These are phyloP conservation scores for Cadophora gregata DNA, from an alignment of 2,329 filamentous ascomycete genomes.

Conservation along the genomic window DNA sequence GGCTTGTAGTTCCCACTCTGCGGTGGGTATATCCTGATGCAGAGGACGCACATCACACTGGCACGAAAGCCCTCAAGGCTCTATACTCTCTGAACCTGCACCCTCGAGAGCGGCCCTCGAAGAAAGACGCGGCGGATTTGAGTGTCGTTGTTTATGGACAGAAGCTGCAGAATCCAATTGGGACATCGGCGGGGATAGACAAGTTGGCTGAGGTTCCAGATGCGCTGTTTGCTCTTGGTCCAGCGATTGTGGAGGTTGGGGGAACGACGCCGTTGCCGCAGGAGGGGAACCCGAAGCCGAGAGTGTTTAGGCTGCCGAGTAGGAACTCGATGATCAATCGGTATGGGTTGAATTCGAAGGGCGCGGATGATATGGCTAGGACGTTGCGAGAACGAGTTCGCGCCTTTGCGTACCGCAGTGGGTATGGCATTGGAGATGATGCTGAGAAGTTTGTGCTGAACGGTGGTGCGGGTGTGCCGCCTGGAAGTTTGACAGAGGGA, in stretches of 20 bases:
- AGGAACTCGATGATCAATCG: slow-evolving; percentile 92
- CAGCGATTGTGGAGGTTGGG: slow-evolving; percentile 89
- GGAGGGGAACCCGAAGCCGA: slow-evolving; percentile 82
- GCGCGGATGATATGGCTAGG: slow-evolving; percentile 85
- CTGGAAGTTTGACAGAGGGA: slow-evolving; percentile 79
- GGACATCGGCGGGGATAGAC: slow-evolving; percentile 93
- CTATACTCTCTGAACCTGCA: slow-evolving; percentile 79
- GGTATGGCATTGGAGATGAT: slow-evolving; percentile 65
- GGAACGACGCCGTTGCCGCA: slow-evolving; percentile 89
- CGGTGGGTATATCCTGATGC: slow-evolving; percentile 74
- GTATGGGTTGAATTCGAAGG: slow-evolving; percentile 92
- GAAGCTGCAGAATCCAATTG: slow-evolving; percentile 82
- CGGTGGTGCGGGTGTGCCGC: slow-evolving; percentile 77
- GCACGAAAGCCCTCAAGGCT: slow-evolving; percentile 72
- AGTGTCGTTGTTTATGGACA: slow-evolving; percentile 73
- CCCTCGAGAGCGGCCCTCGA: slow-evolving; percentile 71
- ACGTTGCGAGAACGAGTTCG: slow-evolving; percentile 79
- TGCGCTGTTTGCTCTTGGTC: slow-evolving; percentile 81
- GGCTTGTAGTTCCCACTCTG: slow-evolving; percentile 68
- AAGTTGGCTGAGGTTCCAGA: slow-evolving; percentile 92
- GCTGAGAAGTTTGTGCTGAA: slow-evolving; percentile 77
- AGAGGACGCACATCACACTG: slow-evolving; percentile 90
- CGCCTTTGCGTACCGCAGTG: slow-evolving; percentile 73
- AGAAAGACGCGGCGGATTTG: slow-evolving; percentile 46
- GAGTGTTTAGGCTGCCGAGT: slow-evolving; percentile 84